These are phyloP conservation scores for Protomyces pachydermus DNA, from an alignment of 1,139 yeast genomes.

Conservation along the genomic window DNA sequence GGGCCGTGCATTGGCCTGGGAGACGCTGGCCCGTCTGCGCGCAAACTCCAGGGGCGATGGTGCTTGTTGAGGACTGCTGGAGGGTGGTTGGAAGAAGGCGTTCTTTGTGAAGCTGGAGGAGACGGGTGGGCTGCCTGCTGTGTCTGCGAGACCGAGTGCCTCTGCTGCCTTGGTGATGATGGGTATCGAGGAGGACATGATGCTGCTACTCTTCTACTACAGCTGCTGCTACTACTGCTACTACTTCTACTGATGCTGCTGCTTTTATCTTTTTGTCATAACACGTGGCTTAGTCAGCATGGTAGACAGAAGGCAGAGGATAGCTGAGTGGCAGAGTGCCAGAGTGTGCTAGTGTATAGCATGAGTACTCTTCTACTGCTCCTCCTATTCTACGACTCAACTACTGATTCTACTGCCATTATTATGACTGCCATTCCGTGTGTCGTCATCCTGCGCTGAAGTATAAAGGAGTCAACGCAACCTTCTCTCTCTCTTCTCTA, in stretches of 20 bases:
- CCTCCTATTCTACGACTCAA: too few relatives aligned
- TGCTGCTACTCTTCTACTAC: neutral
- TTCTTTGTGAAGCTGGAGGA: neutral
- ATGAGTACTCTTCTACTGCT: too few relatives aligned
- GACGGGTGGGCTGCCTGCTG: neutral
- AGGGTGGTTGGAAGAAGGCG: neutral
- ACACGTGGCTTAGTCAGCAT: constrained; percentile 1
- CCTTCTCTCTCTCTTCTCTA: too few relatives aligned
- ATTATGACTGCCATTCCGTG: too few relatives aligned
- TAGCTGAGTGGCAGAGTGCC: too few relatives aligned
- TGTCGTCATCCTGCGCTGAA: too few relatives aligned
- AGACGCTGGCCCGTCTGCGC: constrained; percentile 9
- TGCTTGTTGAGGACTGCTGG: neutral
- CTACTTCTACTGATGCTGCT: neutral
- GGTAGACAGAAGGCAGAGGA: too few relatives aligned
- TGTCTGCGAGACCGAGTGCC: neutral
- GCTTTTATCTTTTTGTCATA: neutral
- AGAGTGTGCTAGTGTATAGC: too few relatives aligned
- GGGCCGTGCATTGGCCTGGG: constrained; percentile 9
- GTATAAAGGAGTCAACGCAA: too few relatives aligned
- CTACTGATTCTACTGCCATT: too few relatives aligned
- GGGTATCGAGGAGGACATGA: neutral
- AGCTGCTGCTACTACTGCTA: too few relatives aligned
- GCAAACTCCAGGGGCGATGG: neutral
- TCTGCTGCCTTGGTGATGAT: neutral